These are phyloP conservation scores for Aspergillus nidulans DNA, from an alignment of 495 filamentous ascomycete genomes.

Conservation along the genomic window DNA sequence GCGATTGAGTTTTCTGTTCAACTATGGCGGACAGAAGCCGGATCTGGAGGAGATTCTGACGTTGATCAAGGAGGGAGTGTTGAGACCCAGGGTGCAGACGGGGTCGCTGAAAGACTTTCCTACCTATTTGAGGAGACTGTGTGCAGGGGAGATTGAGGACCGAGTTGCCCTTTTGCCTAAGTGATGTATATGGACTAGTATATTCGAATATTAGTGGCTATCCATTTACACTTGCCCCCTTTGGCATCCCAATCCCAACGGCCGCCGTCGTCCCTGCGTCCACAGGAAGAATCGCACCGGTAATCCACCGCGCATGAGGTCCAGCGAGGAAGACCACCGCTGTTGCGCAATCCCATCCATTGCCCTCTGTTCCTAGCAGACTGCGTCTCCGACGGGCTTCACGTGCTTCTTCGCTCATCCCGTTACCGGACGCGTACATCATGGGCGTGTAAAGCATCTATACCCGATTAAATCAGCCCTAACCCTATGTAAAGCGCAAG, in stretches of 20 bases:
- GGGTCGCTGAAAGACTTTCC: slow-evolving; percentile 17
- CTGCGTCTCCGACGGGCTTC: slow-evolving; percentile 44
- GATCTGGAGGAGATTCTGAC: slow-evolving; percentile 21
- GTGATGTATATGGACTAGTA: background rate
- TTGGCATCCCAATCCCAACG: slow-evolving; percentile 21
- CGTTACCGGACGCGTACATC: slow-evolving; percentile 42
- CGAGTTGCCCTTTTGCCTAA: slow-evolving; percentile 12
- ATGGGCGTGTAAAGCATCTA: slow-evolving; percentile 57
- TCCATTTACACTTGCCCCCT: slow-evolving; percentile 8
- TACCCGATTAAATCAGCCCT: background rate
- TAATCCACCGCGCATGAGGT: slow-evolving; percentile 48
- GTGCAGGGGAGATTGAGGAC: slow-evolving; percentile 18
- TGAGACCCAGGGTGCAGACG: too few species aligned
- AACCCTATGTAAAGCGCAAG: background rate
- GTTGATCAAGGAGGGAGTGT: too few species aligned
- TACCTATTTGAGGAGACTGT: too few species aligned
- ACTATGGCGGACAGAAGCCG: slow-evolving; percentile 18
- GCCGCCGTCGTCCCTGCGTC: slow-evolving; percentile 46
- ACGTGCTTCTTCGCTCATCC: slow-evolving; percentile 47
- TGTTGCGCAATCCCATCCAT: slow-evolving; percentile 46
- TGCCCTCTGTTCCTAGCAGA: slow-evolving; percentile 51
- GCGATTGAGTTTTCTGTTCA: slow-evolving; percentile 24
- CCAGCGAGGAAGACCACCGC: slow-evolving; percentile 40
- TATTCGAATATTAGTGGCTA: background rate
- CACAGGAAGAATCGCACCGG: slow-evolving; percentile 43